phyloP scores from a whole-genome alignment of 495 filamentous ascomycete genomes.

The Aspergillus diversus region DNA sequence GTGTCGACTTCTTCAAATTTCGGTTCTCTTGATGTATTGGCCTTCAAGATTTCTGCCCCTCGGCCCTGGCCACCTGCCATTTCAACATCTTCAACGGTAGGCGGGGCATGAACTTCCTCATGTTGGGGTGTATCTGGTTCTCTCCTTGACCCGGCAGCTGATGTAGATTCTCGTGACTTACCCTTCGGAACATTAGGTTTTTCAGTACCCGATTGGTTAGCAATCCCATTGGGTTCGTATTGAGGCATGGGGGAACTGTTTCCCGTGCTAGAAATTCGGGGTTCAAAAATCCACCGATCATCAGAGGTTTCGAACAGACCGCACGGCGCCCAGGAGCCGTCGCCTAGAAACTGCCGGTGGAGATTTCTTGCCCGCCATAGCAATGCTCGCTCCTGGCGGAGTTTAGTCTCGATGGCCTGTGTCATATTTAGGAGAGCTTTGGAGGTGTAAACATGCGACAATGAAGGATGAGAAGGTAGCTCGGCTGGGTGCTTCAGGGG shows the following conservation, averaged over 20 bases:
- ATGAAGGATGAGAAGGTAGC: slow-evolving; percentile 78
- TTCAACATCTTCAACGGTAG: slow-evolving; percentile 39
- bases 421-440: slow-evolving; percentile 80
- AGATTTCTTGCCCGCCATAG: slow-evolving; percentile 80
- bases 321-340: slow-evolving; percentile 77
- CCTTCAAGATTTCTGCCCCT: slow-evolving; percentile 2
- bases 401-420: slow-evolving; percentile 65
- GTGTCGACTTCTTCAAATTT: slow-evolving; percentile 49
- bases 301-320: slow-evolving; percentile 50
- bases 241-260: slow-evolving; percentile 25
- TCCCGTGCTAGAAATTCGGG: slow-evolving; percentile 26
- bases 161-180: slow-evolving; percentile 15
- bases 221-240: slow-evolving; percentile 23
- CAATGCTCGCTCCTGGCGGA: slow-evolving; percentile 75
- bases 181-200: slow-evolving; percentile 14
- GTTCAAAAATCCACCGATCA: slow-evolving; percentile 47
- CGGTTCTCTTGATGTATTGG: slow-evolving; percentile 29
- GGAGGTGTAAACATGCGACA: slow-evolving; percentile 81
- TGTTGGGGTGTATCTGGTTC: slow-evolving; percentile 19
- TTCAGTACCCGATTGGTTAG: slow-evolving; percentile 13
- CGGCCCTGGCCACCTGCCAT: slow-evolving; percentile 44
- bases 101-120: slow-evolving; percentile 7
- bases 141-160: slow-evolving; percentile 10
- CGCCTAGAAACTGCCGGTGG: slow-evolving; percentile 76
- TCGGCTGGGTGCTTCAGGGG: slow-evolving; percentile 87